Conservation (phyloP, 2,329 filamentous ascomycete genomes). For the Xylariales sp. region DNA sequence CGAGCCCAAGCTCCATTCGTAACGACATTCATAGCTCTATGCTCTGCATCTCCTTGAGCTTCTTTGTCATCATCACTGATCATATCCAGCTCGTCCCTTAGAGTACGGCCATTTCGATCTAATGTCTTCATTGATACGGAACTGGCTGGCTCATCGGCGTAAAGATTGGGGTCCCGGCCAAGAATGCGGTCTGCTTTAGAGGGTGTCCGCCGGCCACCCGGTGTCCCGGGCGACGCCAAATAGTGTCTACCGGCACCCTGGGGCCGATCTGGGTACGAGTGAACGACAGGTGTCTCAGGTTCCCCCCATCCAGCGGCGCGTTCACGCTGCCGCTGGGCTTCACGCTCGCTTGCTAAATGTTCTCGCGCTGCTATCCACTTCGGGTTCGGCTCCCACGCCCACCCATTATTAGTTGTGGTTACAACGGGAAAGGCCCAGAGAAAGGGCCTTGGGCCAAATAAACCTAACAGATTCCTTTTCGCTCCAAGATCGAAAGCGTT, state of each 20-base stretch:
- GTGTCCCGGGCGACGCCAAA: slow-evolving; percentile 38
- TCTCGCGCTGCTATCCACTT: slow-evolving; percentile 81
- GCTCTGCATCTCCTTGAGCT: slow-evolving; percentile 44
- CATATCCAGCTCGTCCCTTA: slow-evolving; percentile 54
- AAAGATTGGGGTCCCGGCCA: slow-evolving; percentile 67
- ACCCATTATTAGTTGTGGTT: slow-evolving; percentile 91
- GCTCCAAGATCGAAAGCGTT: slow-evolving; percentile 94
- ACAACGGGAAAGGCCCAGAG: slow-evolving; percentile 85
- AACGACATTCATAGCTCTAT: slow-evolving; percentile 58
- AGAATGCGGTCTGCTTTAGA: slow-evolving; percentile 70
- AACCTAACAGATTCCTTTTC: slow-evolving; percentile 79
- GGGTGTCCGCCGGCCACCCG: slow-evolving; percentile 54
- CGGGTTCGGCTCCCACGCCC: slow-evolving; percentile 88
- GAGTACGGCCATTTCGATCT: slow-evolving; percentile 58
- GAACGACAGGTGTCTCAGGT: slow-evolving; percentile 47
- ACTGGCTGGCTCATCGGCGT: slow-evolving; percentile 60
- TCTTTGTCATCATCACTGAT: slow-evolving; percentile 51
- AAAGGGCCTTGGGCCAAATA: slow-evolving; percentile 79
- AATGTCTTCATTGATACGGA: slow-evolving; percentile 61
- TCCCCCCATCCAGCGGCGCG: slow-evolving; percentile 74
- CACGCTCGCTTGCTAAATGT: slow-evolving; percentile 66
- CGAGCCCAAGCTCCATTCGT: slow-evolving; percentile 54
- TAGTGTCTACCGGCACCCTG: slow-evolving; percentile 52
- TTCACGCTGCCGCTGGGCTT: slow-evolving; percentile 72
- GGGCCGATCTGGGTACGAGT: slow-evolving; percentile 40